Evolutionary conservation across 768 basidiomycete species (phyloP), one percentile per base, ranked within the genome.

Genomic region (Phallus indusiatus): DNA sequence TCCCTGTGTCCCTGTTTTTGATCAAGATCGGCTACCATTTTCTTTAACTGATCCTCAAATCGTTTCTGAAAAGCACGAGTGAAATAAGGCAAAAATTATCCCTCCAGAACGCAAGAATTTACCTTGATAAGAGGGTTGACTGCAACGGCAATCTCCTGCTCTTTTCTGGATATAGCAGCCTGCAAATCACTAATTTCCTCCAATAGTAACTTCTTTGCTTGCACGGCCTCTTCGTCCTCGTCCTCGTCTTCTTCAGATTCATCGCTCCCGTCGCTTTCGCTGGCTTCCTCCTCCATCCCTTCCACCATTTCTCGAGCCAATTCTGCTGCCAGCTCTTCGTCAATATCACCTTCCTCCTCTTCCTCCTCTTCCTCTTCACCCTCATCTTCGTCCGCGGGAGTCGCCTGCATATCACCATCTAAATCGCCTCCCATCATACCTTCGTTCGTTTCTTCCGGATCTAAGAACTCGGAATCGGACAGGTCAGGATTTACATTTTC

Each of bases 141-240:
- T 18, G 89, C 88, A 64, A 84, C 86, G 1, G 86, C 80, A 61
- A 94, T 84, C 71, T 95, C 93, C 20, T 76, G 81, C 51, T 80
- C 80, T 74, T 94, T 95, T 80, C 90, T 89, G 47, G 82, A 77
- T 12, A 94, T 88, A 1, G 92, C 94, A 52, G 84, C 85, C 70
- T 95, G 89, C 63, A 96, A 72, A 69, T 95, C 93, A 51, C 83
- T 76, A 53, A 94, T 92, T 71, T 95, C 93, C 66, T 94, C 94
- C 64, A 85, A 89, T 62, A 95, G 71, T 42, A 94, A 69, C 64
- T 87, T 88, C 68, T 84, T 82, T 36, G 85, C 83, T 68, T 92
- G 90, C 1, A 77, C 73, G 11, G 64, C 80, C 34, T 83, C 84
- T 50, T 90, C 90, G 53, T 90, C 90, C 52, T 90, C 89, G 1